Evolutionary conservation across 208 protist species (phyloP), one percentile per base, ranked within the genome.

Genomic region (Trypanosoma conorhini): DNA sequence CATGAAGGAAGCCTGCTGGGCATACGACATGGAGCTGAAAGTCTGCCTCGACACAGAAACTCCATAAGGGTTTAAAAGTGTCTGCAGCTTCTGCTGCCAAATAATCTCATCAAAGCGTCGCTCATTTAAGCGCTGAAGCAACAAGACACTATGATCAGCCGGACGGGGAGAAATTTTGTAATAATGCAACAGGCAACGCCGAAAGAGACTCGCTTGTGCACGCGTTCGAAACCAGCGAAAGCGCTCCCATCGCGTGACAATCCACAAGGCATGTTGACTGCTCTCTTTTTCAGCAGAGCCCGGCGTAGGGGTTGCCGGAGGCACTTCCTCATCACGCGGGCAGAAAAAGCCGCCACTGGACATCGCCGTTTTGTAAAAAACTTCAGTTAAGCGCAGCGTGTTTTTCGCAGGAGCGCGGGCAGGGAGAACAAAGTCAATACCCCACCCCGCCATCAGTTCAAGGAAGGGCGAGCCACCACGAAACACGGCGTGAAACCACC

Each of bases 141-240:
- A 4, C 31, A 69, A 24, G 0, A 77, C 2, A 35, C 8, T 42
- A 55, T 28, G 17, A 30, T 31, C 31, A 24, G 22, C 26, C 48
- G 24, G 4, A 4, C 13, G 46, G 22, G 31, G 10, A 38, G 59
- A 50, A 55, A 62, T 21, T 7, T 61, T 31, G 28, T 64, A 74
- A 31, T 74, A 63, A 26, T 54, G 33, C 13, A 73, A 46, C 15
- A 79, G 54, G 21, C 56, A 79, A n/a, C 58, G 4, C 5, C 74
- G 44, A 62, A 79, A 79, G 17, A 73, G 33, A 38, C 28, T 46
- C 46, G 62, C 74, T 26, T 79, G 74, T 28, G 42, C 40, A 28
- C 59, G 61, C 59, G 67, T 70, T 13, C 70, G 63, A 69, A 79
- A 79, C 74, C 74, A 79, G 13, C 74, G 48, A 64, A 70, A 79